Evolutionary conservation across 306 rosid genomes (phyloP).

Genomic region (Chamaecrista fasciculata): DNA sequence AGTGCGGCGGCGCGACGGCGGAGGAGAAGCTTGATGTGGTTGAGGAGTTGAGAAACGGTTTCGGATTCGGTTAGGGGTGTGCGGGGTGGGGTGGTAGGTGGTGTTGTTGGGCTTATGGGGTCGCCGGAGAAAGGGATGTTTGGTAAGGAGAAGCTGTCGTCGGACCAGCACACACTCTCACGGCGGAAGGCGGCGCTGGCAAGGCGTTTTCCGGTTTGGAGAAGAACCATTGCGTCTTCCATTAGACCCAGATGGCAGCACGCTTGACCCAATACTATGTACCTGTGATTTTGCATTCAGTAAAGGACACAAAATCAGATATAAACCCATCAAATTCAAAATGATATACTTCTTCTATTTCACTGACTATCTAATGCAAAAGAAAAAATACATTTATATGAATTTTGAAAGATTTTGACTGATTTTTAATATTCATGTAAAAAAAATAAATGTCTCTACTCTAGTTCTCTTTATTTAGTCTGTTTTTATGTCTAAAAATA

Average conservation of each 20-base stretch:
- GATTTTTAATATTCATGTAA: too few species aligned
- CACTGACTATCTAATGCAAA: background rate
- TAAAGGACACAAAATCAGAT: background rate
- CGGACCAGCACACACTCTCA: conserved; percentile 78
- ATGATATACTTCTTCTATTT: too few species aligned
- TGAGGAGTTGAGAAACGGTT: conserved; percentile 54
- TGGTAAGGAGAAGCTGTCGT: conserved; percentile 76
- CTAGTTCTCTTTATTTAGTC: too few species aligned
- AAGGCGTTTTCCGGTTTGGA: conserved; percentile 89
- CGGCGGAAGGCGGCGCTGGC: conserved; percentile 95
- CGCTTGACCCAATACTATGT: conserved; percentile 85
- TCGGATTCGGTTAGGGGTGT: conserved; percentile 54
- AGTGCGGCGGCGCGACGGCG: conserved; percentile 82
- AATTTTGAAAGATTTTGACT: too few species aligned
- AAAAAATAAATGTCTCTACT: too few species aligned
- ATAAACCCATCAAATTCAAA: background rate
- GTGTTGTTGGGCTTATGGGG: background rate
- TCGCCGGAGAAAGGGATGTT: conserved; percentile 35
- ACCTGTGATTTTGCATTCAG: conserved; percentile 40
- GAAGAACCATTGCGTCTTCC: conserved; percentile 97
- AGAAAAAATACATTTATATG: too few species aligned
- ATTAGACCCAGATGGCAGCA: conserved; percentile 88
- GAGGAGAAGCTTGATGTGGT: conserved; percentile 79
- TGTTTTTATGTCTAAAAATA: background rate
- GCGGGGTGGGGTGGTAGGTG: conserved; percentile 50